Evolutionary conservation across 2,329 filamentous ascomycete species (phyloP).

Genomic region (Amesomyces nigricolor): DNA sequence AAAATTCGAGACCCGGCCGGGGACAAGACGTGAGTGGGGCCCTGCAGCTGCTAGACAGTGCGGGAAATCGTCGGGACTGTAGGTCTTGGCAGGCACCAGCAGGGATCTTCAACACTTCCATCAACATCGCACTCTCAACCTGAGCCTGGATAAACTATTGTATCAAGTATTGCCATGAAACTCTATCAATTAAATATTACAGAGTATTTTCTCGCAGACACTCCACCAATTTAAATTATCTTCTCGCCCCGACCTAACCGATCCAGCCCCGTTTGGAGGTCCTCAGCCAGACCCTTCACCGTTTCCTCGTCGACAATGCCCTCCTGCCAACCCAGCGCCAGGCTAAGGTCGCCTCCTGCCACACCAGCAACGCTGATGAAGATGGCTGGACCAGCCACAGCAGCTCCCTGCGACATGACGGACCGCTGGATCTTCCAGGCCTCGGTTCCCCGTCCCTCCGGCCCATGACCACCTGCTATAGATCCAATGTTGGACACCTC

Average conservation of each 20-base stretch:
- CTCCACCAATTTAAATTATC: not conserved
- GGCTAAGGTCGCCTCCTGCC: slow-evolving; percentile 34
- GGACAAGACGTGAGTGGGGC: not conserved
- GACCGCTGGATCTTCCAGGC: slow-evolving; percentile 38
- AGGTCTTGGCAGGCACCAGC: not conserved
- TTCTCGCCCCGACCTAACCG: slow-evolving; percentile 3
- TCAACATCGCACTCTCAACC: too few species aligned
- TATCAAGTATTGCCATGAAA: too few species aligned
- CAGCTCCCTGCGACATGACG: slow-evolving; percentile 47
- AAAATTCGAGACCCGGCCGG: slow-evolving; percentile 11
- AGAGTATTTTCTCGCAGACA: not conserved
- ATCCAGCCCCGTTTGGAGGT: slow-evolving; percentile 32
- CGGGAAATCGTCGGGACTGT: slow-evolving; percentile 10
- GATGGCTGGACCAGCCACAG: slow-evolving; percentile 39
- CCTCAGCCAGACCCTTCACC: slow-evolving; percentile 34
- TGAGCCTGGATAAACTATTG: too few species aligned
- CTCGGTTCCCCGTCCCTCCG: not conserved
- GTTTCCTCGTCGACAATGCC: slow-evolving; percentile 37
- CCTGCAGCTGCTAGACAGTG: not conserved
- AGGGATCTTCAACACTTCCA: too few species aligned
- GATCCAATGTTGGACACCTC: slow-evolving; percentile 50
- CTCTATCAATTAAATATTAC: too few species aligned
- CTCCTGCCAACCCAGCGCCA: slow-evolving; percentile 46
- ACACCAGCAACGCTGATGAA: slow-evolving; percentile 45
- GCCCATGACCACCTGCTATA: slow-evolving; percentile 22